Percentiles rank a stretch among this genome's conserved stretches.
Conservation (phyloP, 805 yeast genomes). For the Blastobotrys peoriensis region DNA sequence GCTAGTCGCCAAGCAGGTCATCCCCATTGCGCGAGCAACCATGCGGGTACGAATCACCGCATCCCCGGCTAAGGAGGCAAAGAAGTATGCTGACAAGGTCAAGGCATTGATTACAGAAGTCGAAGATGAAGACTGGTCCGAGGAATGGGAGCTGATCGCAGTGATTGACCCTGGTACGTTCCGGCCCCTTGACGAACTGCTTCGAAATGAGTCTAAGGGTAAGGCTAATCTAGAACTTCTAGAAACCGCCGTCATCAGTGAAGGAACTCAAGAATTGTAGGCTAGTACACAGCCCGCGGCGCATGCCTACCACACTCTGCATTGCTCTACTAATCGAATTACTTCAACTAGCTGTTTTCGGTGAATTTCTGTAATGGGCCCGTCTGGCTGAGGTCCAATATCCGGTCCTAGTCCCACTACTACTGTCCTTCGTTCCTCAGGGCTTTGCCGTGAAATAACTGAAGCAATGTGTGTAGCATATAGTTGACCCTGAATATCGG, state of each 20-base stretch:
- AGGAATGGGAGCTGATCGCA: slow-evolving; percentile 53
- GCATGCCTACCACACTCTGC: slow-evolving; percentile 25
- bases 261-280: slow-evolving; percentile 33
- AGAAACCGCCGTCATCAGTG: slow-evolving; percentile 82
- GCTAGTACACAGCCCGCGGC: neutral
- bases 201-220: slow-evolving; percentile 47
- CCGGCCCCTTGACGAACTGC: slow-evolving; percentile 58
- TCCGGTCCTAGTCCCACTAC: slow-evolving; percentile 28
- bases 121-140: slow-evolving; percentile 36
- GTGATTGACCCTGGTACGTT: slow-evolving; percentile 83
- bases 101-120: slow-evolving; percentile 38
- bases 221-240: slow-evolving; percentile 73
- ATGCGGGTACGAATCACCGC: slow-evolving; percentile 77
- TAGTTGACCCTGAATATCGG: slow-evolving; percentile 24
- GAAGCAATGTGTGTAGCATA: slow-evolving; percentile 30
- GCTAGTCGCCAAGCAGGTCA: slow-evolving; percentile 68
- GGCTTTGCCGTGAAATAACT: slow-evolving; percentile 26
- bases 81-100: slow-evolving; percentile 38
- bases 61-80: slow-evolving; percentile 45
- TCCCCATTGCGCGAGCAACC: slow-evolving; percentile 90
- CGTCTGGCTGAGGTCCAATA: slow-evolving; percentile 23
- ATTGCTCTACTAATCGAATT: slow-evolving; percentile 25
- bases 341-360: slow-evolving; percentile 27
- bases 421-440: slow-evolving; percentile 27
- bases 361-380: slow-evolving; percentile 20